These are phyloP conservation scores for slime mould (Dictyostelium discoideum) DNA, from an alignment of 78 protist genomes.

Conservation along the genomic window DNA sequence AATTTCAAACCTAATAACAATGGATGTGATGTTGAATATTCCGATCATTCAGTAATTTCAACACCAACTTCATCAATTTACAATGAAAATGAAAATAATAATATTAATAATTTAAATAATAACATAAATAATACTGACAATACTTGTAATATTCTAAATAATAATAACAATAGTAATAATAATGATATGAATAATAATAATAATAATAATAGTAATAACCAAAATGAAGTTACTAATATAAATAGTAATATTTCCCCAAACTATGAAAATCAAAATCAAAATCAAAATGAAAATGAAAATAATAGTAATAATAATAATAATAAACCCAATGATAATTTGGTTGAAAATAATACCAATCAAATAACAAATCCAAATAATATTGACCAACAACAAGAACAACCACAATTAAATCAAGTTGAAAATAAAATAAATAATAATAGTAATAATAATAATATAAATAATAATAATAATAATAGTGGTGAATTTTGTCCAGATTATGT, in stretches of 20 bases:
- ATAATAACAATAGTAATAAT: not conserved
- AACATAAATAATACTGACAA: not conserved
- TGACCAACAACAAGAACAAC: not conserved
- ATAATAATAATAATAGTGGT: not conserved
- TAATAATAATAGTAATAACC: not conserved
- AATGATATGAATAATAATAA: not conserved
- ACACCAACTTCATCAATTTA: not conserved
- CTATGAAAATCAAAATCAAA: too few relatives aligned
- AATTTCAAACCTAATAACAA: not conserved
- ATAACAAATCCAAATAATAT: not conserved
- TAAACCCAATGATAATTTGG: not conserved
- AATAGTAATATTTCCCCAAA: too few relatives aligned
- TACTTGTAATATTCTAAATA: not conserved
- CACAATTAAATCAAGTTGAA: not conserved
- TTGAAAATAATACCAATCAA: not conserved
- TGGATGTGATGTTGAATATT: not conserved
- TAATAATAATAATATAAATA: not conserved
- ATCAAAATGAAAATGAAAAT: too few relatives aligned
- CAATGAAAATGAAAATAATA: not conserved
- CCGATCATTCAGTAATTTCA: not conserved
- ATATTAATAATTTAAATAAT: not conserved
- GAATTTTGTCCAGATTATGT: not conserved
- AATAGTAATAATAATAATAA: not conserved
- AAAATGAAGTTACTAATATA: not conserved
- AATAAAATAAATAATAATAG: not conserved